Base-by-base conservation (phyloP, 306 rosid genomes). In the Prunus mume region DNA sequence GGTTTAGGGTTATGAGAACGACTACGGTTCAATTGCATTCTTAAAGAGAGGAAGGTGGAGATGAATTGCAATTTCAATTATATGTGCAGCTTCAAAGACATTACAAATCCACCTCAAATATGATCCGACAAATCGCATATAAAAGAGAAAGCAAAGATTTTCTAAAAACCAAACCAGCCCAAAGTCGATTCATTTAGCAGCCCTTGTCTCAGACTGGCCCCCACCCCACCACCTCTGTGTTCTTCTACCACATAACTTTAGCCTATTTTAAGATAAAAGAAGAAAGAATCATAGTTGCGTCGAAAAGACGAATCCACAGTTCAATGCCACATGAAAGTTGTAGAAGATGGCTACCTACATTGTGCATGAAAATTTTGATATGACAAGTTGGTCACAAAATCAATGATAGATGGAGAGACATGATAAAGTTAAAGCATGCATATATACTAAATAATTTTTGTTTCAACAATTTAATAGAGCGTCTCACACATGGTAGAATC, bases 111-210 rank as follows among this genome's bases (percentile, higher is more conserved):
- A 27, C 66, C 18, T 22, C 41, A 49, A 69, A 27, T 13, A 28
- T 17, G 41, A 28, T 19, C 13, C 27, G 56, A 25, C 79, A 76
- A 66, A 56, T 55, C 57, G 67, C 57, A 76, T 17, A 62, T n/a
- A 55, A 55, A 52, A 7, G n/a, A 50, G 61, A 69, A 69, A 69
- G 46, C 74, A 47, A 50, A 19, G 58, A 65, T 34, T 69, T 51
- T 25, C 56, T 27, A 10, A 10, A 49, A 27, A 3, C 15, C 12
- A 65, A 19, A 45, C 3, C 18, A 10, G 28, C 58, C 61, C 45
- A 19, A 25, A 3, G 14, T 14, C 25, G 24, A 50, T 68, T 13
- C 9, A 43, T 47, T 5, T 47, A 50, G 61, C 24, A 50, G 43
- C 34, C 12, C 32, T 12, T 19, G 25, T 34, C 7, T 6, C 6